phyloP scores from a whole-genome alignment of 495 filamentous ascomycete species.

The Rusavskia elegans region DNA sequence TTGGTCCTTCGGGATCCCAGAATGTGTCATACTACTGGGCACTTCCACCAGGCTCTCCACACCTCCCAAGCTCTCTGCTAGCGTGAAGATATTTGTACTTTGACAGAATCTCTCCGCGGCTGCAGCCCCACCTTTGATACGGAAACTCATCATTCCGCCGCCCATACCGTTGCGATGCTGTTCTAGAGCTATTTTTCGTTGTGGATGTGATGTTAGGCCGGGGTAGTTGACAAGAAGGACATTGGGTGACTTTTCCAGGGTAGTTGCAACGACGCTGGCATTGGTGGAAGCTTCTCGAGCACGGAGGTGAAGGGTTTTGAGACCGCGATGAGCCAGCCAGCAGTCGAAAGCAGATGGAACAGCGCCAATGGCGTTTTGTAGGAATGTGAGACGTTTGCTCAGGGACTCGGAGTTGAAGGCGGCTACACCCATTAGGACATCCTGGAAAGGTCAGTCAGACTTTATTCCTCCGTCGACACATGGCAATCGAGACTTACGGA shows the following conservation, averaged over 20 bases:
- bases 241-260: slow-evolving; percentile 65
- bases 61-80: slow-evolving; percentile 86
- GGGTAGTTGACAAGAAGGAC: slow-evolving; percentile 91
- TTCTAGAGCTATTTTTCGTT: slow-evolving; percentile 66
- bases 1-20: slow-evolving; percentile 79
- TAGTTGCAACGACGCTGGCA: slow-evolving; percentile 58
- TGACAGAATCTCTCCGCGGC: slow-evolving; percentile 90
- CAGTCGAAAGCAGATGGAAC: slow-evolving; percentile 90
- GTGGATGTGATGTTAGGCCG: slow-evolving; percentile 70
- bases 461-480: too few relatives aligned
- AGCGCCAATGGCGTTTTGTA: slow-evolving; percentile 95
- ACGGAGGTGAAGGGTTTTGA: slow-evolving; percentile 92
- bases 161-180: slow-evolving; percentile 93
- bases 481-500: slow-evolving; percentile 25
- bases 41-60: slow-evolving; percentile 88
- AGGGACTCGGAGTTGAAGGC: slow-evolving; percentile 83
- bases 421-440: slow-evolving; percentile 95
- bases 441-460: slow-evolving; percentile 23
- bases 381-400: slow-evolving; percentile 63
- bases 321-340: slow-evolving; percentile 96
- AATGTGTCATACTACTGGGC: slow-evolving; percentile 89
- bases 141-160: slow-evolving; percentile 94
- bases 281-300: slow-evolving; percentile 72
- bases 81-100: slow-evolving; percentile 71
- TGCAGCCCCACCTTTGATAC: slow-evolving; percentile 71